phyloP scores from a whole-genome alignment of 164 flowering plant genomes.

The Stephania japonica region DNA sequence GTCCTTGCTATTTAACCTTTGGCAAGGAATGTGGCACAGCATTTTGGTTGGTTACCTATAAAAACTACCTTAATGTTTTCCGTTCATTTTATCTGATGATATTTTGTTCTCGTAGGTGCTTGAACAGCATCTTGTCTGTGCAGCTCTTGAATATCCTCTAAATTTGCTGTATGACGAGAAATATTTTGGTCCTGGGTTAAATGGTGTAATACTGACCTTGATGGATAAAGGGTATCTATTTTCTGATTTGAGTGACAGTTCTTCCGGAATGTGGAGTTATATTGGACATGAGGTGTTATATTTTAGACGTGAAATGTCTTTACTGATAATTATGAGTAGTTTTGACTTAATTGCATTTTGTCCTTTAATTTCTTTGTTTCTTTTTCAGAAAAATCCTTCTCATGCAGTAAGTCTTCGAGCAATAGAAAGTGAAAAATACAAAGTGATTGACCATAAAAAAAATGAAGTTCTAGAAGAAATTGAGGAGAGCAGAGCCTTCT shows the following conservation, averaged over 20 bases:
- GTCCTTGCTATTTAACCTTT: not conserved
- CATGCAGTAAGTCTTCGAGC: slow-evolving; percentile 69
- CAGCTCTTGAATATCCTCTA: slow-evolving; percentile 80
- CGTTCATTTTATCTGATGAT: not conserved
- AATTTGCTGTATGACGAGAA: slow-evolving; percentile 64
- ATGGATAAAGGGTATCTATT: slow-evolving; percentile 48
- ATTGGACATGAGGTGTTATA: slow-evolving; percentile 73
- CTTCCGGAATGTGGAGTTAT: slow-evolving; percentile 66
- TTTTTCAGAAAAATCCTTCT: slow-evolving; percentile 64
- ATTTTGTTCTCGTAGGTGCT: slow-evolving; percentile 48
- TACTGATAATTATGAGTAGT: not conserved
- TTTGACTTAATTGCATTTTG: not conserved
- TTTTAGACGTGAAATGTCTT: slow-evolving; percentile 4
- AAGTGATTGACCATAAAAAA: slow-evolving; percentile 47
- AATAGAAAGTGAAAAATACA: slow-evolving; percentile 64
- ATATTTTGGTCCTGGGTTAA: slow-evolving; percentile 70
- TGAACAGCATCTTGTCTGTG: slow-evolving; percentile 80
- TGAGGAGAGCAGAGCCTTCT: slow-evolving; percentile 97
- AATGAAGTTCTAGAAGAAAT: slow-evolving; percentile 80
- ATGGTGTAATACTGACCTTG: slow-evolving; percentile 38
- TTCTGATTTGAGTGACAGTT: slow-evolving; percentile 38
- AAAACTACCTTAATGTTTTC: not conserved
- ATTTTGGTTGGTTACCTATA: slow-evolving; percentile 2
- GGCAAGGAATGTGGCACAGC: not conserved
- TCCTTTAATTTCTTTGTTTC: not conserved